These are phyloP conservation scores for Xylogone sp. DNA, from an alignment of 2,329 filamentous ascomycete species.

Conservation along the genomic window DNA sequence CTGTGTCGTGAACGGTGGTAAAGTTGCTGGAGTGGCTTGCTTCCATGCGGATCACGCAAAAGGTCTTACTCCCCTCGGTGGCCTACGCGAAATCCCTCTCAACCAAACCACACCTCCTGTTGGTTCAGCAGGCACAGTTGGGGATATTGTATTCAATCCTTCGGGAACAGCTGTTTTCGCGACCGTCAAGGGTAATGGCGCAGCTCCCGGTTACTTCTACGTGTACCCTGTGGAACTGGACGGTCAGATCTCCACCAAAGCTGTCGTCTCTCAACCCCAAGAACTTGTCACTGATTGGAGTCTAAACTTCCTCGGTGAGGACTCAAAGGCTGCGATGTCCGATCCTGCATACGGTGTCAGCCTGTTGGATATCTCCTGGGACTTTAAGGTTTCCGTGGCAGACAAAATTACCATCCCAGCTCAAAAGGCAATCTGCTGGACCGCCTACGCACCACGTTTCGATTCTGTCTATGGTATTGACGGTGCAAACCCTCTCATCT, in stretches of 20 bases:
- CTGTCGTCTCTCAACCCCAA: slow-evolving; percentile 6
- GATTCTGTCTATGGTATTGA: slow-evolving; percentile 10
- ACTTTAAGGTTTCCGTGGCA: slow-evolving; percentile 1
- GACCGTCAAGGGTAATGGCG: slow-evolving; percentile 52
- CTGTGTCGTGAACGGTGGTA: slow-evolving; percentile 36
- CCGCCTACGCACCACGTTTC: slow-evolving; percentile 8
- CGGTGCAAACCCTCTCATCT: slow-evolving; percentile 4
- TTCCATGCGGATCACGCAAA: slow-evolving; percentile 27
- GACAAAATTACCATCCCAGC: slow-evolving; percentile 6
- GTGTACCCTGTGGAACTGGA: slow-evolving; percentile 7
- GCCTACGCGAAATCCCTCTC: slow-evolving; percentile 41
- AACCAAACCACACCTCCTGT: slow-evolving; percentile 51
- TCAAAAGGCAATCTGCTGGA: slow-evolving; percentile 13
- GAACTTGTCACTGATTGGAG: slow-evolving; percentile 10
- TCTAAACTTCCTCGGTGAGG: slow-evolving; percentile 10
- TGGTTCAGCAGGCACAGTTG: slow-evolving; percentile 52
- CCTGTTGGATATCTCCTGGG: slow-evolving; percentile 8
- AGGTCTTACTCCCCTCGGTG: slow-evolving; percentile 39
- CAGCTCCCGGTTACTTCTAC: slow-evolving; percentile 10
- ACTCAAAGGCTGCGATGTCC: slow-evolving; percentile 7
- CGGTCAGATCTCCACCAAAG: slow-evolving; percentile 4
- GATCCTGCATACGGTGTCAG: slow-evolving; percentile 12
- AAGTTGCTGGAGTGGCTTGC: slow-evolving; percentile 39
- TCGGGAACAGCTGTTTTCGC: slow-evolving; percentile 47
- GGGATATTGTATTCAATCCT: slow-evolving; percentile 52